Percentiles rank a stretch among this genome's conserved stretches.
phyloP scores from a whole-genome alignment of 2,329 filamentous ascomycete genomes.

The Xylariaceae sp. region DNA sequence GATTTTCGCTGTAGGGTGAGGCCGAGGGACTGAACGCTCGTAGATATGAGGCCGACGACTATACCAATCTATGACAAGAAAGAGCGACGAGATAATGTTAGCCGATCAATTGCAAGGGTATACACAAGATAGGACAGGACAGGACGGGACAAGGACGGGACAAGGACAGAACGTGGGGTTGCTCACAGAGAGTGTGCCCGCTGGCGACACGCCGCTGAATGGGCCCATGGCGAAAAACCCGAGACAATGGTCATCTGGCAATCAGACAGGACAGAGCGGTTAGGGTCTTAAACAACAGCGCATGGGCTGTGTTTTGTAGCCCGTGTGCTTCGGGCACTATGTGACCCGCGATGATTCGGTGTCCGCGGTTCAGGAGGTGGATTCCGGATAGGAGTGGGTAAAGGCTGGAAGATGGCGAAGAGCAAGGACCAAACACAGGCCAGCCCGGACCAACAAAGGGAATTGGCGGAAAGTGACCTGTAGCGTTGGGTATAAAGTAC shows the following conservation, averaged over 20 bases:
- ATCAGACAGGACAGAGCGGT: constrained; percentile 27
- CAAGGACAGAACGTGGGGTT: not conserved
- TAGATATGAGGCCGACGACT: constrained; percentile 85
- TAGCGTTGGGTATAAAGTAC: not conserved
- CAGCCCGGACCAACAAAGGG: not conserved
- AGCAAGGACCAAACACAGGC: not conserved
- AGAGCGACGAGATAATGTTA: constrained; percentile 1
- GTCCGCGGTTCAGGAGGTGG: not conserved
- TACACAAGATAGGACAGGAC: not conserved
- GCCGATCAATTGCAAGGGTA: constrained; percentile 9
- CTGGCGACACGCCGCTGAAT: constrained; percentile 69
- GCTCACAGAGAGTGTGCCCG: constrained; percentile 46
- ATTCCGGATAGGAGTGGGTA: not conserved
- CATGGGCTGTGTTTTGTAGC: constrained; percentile 17
- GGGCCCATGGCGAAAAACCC: constrained; percentile 56
- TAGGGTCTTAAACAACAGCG: constrained; percentile 17
- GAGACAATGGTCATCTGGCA: constrained; percentile 44
- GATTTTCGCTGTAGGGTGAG: constrained; percentile 96
- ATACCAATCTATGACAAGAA: constrained; percentile 66
- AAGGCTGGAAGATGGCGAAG: not conserved
- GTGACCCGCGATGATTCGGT: not conserved
- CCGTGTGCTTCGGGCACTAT: not conserved
- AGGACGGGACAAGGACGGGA: not conserved
- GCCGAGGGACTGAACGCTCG: constrained; percentile 89
- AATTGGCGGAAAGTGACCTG: not conserved